These are phyloP conservation scores for Castanopsis chinensis DNA, from an alignment of 306 rosid genomes.

Conservation along the genomic window DNA sequence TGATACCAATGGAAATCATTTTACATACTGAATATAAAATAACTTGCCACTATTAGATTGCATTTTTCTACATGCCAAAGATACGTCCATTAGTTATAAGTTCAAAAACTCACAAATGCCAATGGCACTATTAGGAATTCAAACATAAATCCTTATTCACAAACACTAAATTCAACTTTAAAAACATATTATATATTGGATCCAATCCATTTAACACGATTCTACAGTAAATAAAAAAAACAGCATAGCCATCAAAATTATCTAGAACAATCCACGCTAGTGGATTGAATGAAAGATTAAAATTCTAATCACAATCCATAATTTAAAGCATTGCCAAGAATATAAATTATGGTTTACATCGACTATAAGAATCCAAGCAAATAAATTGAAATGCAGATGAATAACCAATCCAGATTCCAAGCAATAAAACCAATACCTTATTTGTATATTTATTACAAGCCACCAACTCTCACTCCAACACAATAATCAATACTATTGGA, in stretches of 20 bases:
- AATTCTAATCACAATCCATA: constrained; percentile 24
- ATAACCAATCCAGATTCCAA: constrained; percentile 27
- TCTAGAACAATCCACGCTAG: constrained; percentile 18
- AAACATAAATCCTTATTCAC: constrained; percentile 1
- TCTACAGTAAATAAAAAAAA: constrained; percentile 5
- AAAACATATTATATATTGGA: constrained; percentile 23
- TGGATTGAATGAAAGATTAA: constrained; percentile 21
- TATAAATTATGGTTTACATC: constrained; percentile 12
- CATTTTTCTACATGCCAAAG: constrained; percentile 72
- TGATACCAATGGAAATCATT: too few species aligned
- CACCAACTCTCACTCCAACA: constrained; percentile 50
- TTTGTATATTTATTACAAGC: constrained; percentile 31
- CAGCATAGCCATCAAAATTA: neutral
- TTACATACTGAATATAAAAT: too few species aligned
- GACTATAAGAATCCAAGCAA: constrained; percentile 15
- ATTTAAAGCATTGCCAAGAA: constrained; percentile 33
- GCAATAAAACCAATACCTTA: constrained; percentile 41
- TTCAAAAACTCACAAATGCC: constrained; percentile 41
- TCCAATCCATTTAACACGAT: constrained; percentile 34
- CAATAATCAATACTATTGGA: constrained; percentile 43
- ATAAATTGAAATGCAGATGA: constrained; percentile 37
- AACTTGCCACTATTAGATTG: constrained; percentile 95
- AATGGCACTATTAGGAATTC: constrained; percentile 27
- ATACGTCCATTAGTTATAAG: constrained; percentile 23
- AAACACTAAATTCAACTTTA: constrained; percentile 6